Evolutionary conservation across 371 early-diverging fungal species (phyloP), one percentile per base, ranked within the genome.

Genomic region (Mucor velutinosus): DNA sequence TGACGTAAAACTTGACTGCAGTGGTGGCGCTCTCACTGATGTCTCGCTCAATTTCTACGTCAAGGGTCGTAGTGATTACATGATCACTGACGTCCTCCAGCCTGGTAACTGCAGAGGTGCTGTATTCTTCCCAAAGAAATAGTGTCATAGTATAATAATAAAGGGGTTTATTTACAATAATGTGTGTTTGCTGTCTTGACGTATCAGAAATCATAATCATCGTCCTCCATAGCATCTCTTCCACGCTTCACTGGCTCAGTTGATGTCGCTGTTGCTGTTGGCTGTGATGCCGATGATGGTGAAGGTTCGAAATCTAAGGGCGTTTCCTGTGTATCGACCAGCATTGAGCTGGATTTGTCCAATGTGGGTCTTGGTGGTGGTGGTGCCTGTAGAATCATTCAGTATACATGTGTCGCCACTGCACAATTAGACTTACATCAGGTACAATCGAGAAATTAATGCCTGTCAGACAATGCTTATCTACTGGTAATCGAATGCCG

Each of bases 401-500:
- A 51, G 32, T 39, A 59, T 27, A 39, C 11, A 21, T 3, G 10
- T 49, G 17, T 60, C 17, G n/a, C 8, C 11, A 11, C 3, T 23
- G 21, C 21, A 23, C 19, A 10, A 49, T 0, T 8, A 51, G 2
- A 64, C 80, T 60, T 80, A 91, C 92, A 82, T 94, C 90, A 33
- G 97, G 96, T 3, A 93, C 83, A 66, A 98, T 91, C 41, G 94
- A 91, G 66, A 94, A 97, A 76, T 97, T 97, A 56, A 91, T 83
- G 7, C 92, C 91, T 4, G 96, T 96, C 25, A 98, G 82, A 61
- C 93, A 90, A 76, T 96, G 89, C 49, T 94, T 89, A 64, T 96
- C 96, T 7, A 94, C 93, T n/a, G 99, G 99, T 60, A 97, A 78
- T 5, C 97, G 89, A 35, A 96, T 86, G 8, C 97, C 97, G 67